Evolutionary conservation across 768 basidiomycete genomes (phyloP), one percentile per base, ranked within the genome.

Genomic region (Panaeolus papilionaceus): DNA sequence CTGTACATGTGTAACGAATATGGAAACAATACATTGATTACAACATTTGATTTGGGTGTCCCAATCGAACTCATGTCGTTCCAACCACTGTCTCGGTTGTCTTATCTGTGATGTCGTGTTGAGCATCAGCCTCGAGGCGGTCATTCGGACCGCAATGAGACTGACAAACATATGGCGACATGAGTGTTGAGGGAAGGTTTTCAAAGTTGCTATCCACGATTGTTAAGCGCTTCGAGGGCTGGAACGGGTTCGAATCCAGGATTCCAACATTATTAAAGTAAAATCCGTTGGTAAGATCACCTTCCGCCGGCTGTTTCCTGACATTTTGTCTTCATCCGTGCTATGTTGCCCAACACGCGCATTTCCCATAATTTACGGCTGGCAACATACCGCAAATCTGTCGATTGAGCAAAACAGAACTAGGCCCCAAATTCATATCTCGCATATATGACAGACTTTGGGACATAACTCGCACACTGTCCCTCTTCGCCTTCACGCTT

Each of bases 1-100:
- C 66, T 47, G 49, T 66, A 67, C 65, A 63, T 62, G 38, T 42
- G 33, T 69, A 39, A 66, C 65, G 66, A 66, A 64, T 69, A 45
- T 71, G 68, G 67, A 71, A 68, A 66, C 51, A 51, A 69, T 66
- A 65, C 62, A 61, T 67, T 63, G 62, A 67, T 65, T 67, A 61
- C 51, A 38, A 40, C 47, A 64, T 49, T 40, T 63, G 63, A 62
- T 61, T 37, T 20, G 23, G 4, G 58, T 26, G 18, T 58, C 54
- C 54, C 54, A 58, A 33, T 58, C 54, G 54, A 58, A 58, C 54
- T 58, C 54, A 37, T 33, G 54, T 58, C 33, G 54, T 58, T 1
- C 33, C 54, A 58, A 33, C 54, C 54, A 33, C 54, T 58, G 54
- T 58, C 28, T 58, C 54, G 54, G 54, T 58, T 58, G 54, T 58